A percentile compares a stretch with the other conserved stretches of the same genome.
These are phyloP conservation scores for Elsinoe australis DNA, from an alignment of 2,329 filamentous ascomycete genomes.

Conservation along the genomic window DNA sequence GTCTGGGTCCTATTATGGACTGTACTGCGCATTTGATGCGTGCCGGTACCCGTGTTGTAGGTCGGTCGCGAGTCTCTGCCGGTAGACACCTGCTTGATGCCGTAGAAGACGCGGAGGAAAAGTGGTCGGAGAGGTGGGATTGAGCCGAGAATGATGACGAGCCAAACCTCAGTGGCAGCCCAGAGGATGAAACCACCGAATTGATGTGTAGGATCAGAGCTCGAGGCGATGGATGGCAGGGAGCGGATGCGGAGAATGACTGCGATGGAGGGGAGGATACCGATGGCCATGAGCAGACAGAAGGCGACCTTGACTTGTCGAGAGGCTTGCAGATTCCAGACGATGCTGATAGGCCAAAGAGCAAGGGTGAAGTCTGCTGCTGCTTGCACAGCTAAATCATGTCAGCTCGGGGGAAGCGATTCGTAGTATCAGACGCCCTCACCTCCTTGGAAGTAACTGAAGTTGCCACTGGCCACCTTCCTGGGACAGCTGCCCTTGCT, in stretches of 20 bases:
- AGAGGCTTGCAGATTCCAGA: constrained; percentile 12
- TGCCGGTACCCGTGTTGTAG: background rate
- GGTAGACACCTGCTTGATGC: background rate
- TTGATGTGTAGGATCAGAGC: constrained; percentile 1
- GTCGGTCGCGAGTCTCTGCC: background rate
- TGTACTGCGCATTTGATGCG: background rate
- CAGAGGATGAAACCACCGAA: constrained; percentile 10
- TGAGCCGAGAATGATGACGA: constrained; percentile 11
- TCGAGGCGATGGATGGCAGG: background rate
- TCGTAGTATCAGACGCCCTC: background rate
- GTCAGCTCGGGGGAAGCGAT: background rate
- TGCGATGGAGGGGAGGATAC: constrained; percentile 8
- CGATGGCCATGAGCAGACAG: constrained; percentile 14
- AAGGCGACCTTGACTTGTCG: constrained; percentile 8
- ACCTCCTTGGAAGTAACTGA: constrained; percentile 13
- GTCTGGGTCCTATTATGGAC: background rate
- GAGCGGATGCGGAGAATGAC: constrained; percentile 4
- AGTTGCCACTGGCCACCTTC: background rate
- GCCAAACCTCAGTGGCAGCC: constrained; percentile 9
- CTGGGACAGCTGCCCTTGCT: background rate
- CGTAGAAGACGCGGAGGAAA: constrained; percentile 15
- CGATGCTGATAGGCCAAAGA: constrained; percentile 7
- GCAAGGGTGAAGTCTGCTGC: constrained; percentile 8
- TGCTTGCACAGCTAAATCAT: background rate
- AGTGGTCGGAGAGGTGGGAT: constrained; percentile 12